phyloP scores from a whole-genome alignment of 2,329 filamentous ascomycete genomes.

The Phoma sp. region DNA sequence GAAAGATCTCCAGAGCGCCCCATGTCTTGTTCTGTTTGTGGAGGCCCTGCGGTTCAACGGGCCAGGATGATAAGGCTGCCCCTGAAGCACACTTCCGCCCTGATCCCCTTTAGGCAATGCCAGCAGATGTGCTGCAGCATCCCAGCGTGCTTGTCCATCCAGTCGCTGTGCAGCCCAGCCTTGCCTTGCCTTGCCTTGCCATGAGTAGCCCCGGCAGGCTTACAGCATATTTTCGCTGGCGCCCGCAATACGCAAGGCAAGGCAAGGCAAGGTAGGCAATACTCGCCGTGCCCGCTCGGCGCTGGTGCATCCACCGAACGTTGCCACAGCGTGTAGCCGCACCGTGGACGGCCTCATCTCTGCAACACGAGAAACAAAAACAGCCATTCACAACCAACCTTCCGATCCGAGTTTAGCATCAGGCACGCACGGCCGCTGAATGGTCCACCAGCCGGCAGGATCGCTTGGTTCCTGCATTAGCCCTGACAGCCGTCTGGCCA shows the following conservation, averaged over 20 bases:
- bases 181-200: constrained; percentile 2
- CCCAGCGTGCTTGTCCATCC: background rate
- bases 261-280: constrained; percentile 18
- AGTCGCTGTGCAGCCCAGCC: constrained; percentile 13
- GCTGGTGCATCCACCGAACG: constrained; percentile 29
- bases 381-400: constrained; percentile 33
- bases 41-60: constrained; percentile 18
- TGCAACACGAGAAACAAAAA: constrained; percentile 41
- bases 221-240: constrained; percentile 7
- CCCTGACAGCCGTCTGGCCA: constrained; percentile 37
- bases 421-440: constrained; percentile 31
- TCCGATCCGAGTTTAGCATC: constrained; percentile 36
- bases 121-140: constrained; percentile 1
- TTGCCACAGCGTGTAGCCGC: constrained; percentile 2
- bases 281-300: constrained; percentile 29
- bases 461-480: constrained; percentile 47
- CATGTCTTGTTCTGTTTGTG: constrained; percentile 15
- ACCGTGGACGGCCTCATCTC: constrained; percentile 34
- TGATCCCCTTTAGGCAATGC: constrained; percentile 2
- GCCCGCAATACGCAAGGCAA: constrained; percentile 16
- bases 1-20: constrained; percentile 17
- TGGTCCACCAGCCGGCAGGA: constrained; percentile 35
- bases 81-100: constrained; percentile 6
- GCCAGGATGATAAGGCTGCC: constrained; percentile 12
- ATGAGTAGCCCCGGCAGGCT: no score